Evolutionary conservation across 1,139 yeast species (phyloP).

Genomic region (Yamadazyma pseudoaaseri): DNA sequence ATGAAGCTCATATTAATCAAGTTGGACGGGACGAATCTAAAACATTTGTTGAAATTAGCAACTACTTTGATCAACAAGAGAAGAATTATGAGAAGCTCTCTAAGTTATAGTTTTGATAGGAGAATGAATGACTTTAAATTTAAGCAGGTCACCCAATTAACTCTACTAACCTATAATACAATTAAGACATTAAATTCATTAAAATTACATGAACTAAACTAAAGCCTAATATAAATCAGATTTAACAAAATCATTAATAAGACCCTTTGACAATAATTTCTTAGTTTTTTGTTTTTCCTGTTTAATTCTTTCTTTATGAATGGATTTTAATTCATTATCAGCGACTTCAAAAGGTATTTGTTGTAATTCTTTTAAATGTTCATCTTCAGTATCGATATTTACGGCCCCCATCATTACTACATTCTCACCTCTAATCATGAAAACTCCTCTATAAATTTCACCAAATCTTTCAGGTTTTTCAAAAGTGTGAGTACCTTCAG

Average conservation of each 20-base stretch:
- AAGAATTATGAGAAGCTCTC: constrained; percentile 20
- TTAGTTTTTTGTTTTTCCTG: constrained; percentile 49
- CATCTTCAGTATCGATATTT: constrained; percentile 85
- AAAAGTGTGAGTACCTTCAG: constrained; percentile 25
- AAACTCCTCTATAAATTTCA: constrained; percentile 75
- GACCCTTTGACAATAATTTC: constrained; percentile 50
- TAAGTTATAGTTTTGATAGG: constrained; percentile 25
- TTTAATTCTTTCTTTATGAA: constrained; percentile 38
- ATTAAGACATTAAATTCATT: constrained; percentile 2
- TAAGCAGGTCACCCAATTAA: too few relatives aligned
- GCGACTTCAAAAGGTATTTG: constrained; percentile 66
- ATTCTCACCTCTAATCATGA: constrained; percentile 94
- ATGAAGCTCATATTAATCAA: constrained; percentile 67
- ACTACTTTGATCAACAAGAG: constrained; percentile 29
- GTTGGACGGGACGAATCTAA: constrained; percentile 50
- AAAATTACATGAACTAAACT: constrained; percentile 3
- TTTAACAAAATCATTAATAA: constrained; percentile 56
- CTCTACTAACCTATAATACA: too few relatives aligned
- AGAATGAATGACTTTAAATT: too few relatives aligned
- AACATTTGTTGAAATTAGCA: constrained; percentile 30
- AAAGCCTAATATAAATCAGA: constrained; percentile 46
- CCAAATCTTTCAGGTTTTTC: constrained; percentile 53
- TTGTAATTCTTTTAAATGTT: constrained; percentile 54
- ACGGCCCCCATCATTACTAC: constrained; percentile 95
- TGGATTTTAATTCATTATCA: constrained; percentile 39